Base-by-base conservation (phyloP, 2,329 filamentous ascomycete genomes). In the Diaporthe sp. region DNA sequence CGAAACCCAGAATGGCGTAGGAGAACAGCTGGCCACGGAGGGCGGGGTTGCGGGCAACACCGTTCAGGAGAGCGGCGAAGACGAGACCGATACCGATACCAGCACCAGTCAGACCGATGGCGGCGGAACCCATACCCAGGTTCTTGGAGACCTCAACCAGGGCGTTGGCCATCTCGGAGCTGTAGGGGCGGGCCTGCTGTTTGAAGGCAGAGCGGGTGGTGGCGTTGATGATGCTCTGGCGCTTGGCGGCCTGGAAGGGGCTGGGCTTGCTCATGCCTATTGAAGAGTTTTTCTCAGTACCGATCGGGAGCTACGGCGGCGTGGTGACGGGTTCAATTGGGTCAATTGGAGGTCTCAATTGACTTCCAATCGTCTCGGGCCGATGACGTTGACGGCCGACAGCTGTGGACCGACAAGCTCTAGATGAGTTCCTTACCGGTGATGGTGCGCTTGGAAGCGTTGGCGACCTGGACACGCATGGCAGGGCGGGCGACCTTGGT, bases 41-140 rank as follows among this genome's bases (percentile, higher is more conserved):
- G 85, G 94, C 94, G 85, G 95, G 95, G 94, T 98, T 98, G 90
- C 95, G 94, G 90, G 95, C 94, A 87, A 97, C 94, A 89, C 92
- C 92, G 88, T 94, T 93, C 85, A 97, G 91, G 86, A 97, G 94
- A 84, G 94, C 93, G 85, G 94, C 94, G 92, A 97, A 97, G 86
- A 97, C 95, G 85, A 96, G 92, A 91, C 95, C 95, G 88, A 97
- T 97, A 94, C 95, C 95, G 87, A 97, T 95, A 95, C 94, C 94
- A 85, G 94, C 94, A 93, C 94, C 94, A 85, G 94, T 94, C 84
- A 97, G 94, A 94, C 95, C 95, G 85, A 97, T 95, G 89, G 95
- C 95, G 84, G 95, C 95, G 82, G 92, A 90, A 88, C 94, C 94
- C 94, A 95, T 95, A 91, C 94, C 94, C 84, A 95, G 87, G 93